phyloP scores from a whole-genome alignment of 495 filamentous ascomycete species.

The Umbilicaria muhlenbergii region DNA sequence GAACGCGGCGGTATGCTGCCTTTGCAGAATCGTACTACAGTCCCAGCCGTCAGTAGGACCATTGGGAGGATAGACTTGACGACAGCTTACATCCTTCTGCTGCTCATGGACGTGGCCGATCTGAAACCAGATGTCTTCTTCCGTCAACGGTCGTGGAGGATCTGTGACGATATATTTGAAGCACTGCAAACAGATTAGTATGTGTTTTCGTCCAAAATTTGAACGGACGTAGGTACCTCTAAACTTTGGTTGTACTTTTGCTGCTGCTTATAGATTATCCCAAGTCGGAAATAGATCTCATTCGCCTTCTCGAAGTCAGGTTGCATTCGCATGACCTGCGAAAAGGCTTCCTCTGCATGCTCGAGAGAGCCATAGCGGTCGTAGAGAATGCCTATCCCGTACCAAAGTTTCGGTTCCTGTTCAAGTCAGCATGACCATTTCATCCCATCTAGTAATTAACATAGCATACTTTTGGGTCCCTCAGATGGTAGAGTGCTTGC shows the following conservation, averaged over 20 bases:
- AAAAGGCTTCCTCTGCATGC: conserved; percentile 96
- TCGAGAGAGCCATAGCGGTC: conserved; percentile 94
- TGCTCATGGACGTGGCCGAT: conserved; percentile 98
- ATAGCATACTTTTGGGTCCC: conserved; percentile 70
- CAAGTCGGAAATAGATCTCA: conserved; percentile 96
- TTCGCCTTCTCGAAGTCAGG: conserved; percentile 98
- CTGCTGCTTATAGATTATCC: conserved; percentile 99
- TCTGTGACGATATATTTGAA: conserved; percentile 96
- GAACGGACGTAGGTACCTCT: conserved; percentile 42
- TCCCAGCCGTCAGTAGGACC: conserved; percentile 12
- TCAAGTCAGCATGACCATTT: conserved; percentile 1
- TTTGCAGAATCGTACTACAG: conserved; percentile 82
- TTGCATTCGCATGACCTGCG: conserved; percentile 97
- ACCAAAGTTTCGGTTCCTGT: conserved; percentile 96
- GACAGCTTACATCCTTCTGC: conserved; percentile 79
- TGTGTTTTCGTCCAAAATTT: conserved; percentile 1
- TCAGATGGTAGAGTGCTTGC: conserved; percentile 81
- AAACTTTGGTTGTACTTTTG: conserved; percentile 85
- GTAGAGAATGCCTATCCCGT: conserved; percentile 96
- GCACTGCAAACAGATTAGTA: conserved; percentile 40
- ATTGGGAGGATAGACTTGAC: not conserved
- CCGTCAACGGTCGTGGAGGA: conserved; percentile 81
- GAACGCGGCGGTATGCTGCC: conserved; percentile 76
- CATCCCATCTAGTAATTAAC: not conserved
- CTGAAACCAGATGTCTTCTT: conserved; percentile 99